These are phyloP conservation scores for Zelopaecilomyces penicillatus DNA, from an alignment of 2,329 filamentous ascomycete genomes.

Conservation along the genomic window DNA sequence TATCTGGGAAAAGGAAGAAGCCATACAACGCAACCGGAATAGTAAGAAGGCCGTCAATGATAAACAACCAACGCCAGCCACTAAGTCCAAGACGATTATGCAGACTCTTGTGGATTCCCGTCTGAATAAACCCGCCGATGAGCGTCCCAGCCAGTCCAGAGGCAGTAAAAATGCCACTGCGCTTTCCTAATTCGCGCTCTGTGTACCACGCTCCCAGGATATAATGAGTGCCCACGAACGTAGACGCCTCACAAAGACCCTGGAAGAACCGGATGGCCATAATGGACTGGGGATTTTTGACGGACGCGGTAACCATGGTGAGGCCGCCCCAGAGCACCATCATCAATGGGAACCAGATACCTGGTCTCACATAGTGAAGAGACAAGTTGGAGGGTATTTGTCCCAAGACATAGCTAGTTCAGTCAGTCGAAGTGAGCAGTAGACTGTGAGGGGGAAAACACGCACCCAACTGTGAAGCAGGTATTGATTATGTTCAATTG, in stretches of 20 bases:
- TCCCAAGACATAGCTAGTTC: constrained; percentile 37
- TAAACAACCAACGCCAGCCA: constrained; percentile 64
- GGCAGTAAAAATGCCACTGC: constrained; percentile 54
- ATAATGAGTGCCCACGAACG: constrained; percentile 34
- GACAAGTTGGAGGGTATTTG: constrained; percentile 55
- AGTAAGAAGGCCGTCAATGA: constrained; percentile 53
- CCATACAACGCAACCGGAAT: constrained; percentile 27
- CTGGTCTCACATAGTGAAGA: constrained; percentile 53
- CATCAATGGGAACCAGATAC: constrained; percentile 56
- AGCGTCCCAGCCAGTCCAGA: constrained; percentile 49
- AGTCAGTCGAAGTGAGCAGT: background rate
- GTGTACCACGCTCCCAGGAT: constrained; percentile 50
- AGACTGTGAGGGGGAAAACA: background rate
- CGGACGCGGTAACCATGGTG: constrained; percentile 46
- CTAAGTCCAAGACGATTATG: constrained; percentile 43
- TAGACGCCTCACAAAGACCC: constrained; percentile 30
- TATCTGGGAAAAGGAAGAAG: constrained; percentile 30
- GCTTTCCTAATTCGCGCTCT: constrained; percentile 51
- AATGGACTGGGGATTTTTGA: constrained; percentile 26
- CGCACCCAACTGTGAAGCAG: constrained; percentile 29
- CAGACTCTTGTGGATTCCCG: constrained; percentile 46
- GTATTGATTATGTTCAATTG: constrained; percentile 31
- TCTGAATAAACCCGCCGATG: constrained; percentile 47
- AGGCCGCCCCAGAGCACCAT: constrained; percentile 56
- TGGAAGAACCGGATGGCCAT: constrained; percentile 33